Evolutionary conservation across 495 filamentous ascomycete species (phyloP).

Genomic region (Podospora pseudopauciseta): DNA sequence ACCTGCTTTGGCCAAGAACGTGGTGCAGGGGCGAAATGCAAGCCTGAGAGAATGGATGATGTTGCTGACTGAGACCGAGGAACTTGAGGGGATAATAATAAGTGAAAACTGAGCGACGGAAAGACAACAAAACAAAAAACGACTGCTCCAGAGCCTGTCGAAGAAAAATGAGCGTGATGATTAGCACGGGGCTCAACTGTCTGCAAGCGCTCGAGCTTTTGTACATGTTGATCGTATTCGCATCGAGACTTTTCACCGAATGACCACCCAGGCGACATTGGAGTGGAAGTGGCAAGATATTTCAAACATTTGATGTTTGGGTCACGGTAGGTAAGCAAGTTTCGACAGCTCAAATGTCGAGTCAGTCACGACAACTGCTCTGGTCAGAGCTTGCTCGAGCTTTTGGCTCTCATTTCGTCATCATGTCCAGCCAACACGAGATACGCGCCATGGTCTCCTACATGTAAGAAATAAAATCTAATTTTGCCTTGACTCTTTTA

Average conservation of each 20-base stretch:
- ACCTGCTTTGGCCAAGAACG: background rate
- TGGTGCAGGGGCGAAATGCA: background rate
- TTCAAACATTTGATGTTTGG: background rate
- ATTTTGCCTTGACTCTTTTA: too few species aligned
- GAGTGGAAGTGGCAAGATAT: background rate
- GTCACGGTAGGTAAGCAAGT: background rate
- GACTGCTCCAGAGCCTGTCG: background rate
- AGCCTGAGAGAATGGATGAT: background rate
- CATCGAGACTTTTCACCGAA: background rate
- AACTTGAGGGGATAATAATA: background rate
- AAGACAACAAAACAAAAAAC: background rate
- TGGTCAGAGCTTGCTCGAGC: too few species aligned
- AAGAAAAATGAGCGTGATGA: background rate
- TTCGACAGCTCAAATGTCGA: background rate
- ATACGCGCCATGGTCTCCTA: too few species aligned
- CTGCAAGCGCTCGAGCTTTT: background rate
- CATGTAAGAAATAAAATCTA: too few species aligned
- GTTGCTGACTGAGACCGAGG: background rate
- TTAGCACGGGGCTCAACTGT: background rate
- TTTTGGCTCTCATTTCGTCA: too few species aligned
- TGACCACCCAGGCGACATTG: background rate
- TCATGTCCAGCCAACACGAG: too few species aligned
- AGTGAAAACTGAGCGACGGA: background rate
- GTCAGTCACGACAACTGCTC: background rate
- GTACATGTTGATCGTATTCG: constrained; percentile 3